phyloP scores from a whole-genome alignment of 257 asterid species.

The Oldenlandia corymbosa region DNA sequence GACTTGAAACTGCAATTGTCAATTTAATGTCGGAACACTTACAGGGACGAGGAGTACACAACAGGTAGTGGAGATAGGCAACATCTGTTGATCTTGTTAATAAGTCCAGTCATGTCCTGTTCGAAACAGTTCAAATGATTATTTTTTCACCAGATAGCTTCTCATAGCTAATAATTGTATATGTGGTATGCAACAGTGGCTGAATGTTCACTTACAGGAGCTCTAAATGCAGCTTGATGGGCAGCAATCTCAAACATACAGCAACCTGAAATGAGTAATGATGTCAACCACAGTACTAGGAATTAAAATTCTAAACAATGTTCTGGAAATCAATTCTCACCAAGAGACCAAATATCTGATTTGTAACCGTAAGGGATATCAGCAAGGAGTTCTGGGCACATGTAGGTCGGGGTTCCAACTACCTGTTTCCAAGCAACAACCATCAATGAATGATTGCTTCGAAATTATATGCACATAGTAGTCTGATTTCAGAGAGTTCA shows the following conservation, averaged over 20 bases:
- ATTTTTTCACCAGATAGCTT: conserved; percentile 13
- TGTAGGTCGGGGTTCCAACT: conserved; percentile 79
- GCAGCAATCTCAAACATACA: conserved; percentile 98
- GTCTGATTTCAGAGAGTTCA: not conserved
- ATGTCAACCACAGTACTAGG: not conserved
- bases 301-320: conserved; percentile 1
- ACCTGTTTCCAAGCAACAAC: conserved; percentile 40
- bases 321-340: conserved; percentile 30
- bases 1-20: not conserved
- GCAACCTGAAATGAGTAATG: conserved; percentile 48
- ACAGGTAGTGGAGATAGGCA: conserved; percentile 86
- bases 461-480: not conserved
- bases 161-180: not conserved
- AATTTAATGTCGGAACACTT: conserved; percentile 26
- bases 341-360: conserved; percentile 95
- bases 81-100: conserved; percentile 83
- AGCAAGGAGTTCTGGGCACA: conserved; percentile 95
- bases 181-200: not conserved
- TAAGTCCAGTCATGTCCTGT: conserved; percentile 90
- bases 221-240: conserved; percentile 80
- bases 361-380: conserved; percentile 87
- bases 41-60: conserved; percentile 81
- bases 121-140: conserved; percentile 16
- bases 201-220: conserved; percentile 61
- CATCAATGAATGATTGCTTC: not conserved